These are phyloP conservation scores for Lactarius sanguifluus DNA, from an alignment of 768 basidiomycete species.

Conservation along the genomic window DNA sequence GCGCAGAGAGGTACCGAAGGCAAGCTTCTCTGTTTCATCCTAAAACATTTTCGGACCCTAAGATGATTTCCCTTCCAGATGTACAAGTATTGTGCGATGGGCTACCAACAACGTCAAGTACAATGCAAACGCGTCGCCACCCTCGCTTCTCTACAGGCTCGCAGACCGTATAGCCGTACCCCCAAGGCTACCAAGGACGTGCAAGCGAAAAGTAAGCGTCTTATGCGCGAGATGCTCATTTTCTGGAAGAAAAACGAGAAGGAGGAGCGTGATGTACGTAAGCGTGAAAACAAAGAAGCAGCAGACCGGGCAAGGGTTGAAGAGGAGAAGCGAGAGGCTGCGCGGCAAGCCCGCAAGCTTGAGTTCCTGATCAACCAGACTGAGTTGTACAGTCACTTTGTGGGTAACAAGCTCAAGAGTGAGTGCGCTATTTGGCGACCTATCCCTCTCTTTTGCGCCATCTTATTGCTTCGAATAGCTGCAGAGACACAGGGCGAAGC, in stretches of 20 bases:
- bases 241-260: conserved; percentile 99
- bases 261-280: conserved; percentile 89
- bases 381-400: conserved; percentile 98
- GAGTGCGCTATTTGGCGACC: conserved; percentile 33
- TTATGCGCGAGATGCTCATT: conserved; percentile 94
- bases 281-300: conserved; percentile 93
- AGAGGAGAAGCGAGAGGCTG: conserved; percentile 91
- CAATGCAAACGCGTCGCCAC: conserved; percentile 78
- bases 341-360: conserved; percentile 91
- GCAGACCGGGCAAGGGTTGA: conserved; percentile 83
- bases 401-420: conserved; percentile 95
- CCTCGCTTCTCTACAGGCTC: conserved; percentile 73
- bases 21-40: conserved; percentile 33
- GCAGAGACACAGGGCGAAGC: conserved; percentile 72
- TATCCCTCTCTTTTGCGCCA: conserved; percentile 14
- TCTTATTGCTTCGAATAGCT: conserved; percentile 45
- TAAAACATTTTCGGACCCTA: not conserved
- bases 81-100: conserved; percentile 71
- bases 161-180: conserved; percentile 69
- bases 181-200: conserved; percentile 79
- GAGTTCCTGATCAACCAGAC: conserved; percentile 99
- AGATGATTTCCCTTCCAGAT: conserved; percentile 48
- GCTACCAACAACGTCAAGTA: conserved; percentile 62
- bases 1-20: conserved; percentile 80
- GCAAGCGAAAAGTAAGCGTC: conserved; percentile 79